These are phyloP conservation scores for Henckelia pumila DNA, from an alignment of 257 asterid species.

Conservation along the genomic window DNA sequence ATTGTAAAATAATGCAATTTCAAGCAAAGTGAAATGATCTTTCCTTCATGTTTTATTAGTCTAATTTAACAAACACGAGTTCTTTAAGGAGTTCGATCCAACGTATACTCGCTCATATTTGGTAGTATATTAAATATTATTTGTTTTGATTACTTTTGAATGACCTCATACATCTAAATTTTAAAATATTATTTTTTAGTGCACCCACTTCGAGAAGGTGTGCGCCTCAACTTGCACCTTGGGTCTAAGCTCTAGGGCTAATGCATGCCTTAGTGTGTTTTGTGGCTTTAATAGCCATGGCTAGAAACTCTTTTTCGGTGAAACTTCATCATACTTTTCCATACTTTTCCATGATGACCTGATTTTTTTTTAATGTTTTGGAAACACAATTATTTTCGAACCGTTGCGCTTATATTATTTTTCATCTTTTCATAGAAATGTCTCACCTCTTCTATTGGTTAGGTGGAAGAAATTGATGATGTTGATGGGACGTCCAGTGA, in stretches of 20 bases:
- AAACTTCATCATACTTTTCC: too few relatives aligned
- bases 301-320: not conserved
- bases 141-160: too few relatives aligned
- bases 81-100: too few relatives aligned
- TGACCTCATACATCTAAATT: too few relatives aligned
- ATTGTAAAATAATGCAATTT: too few relatives aligned
- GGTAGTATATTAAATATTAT: too few relatives aligned
- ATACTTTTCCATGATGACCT: not conserved
- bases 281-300: not conserved
- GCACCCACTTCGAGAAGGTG: too few relatives aligned
- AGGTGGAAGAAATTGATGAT: slow-evolving; percentile 99
- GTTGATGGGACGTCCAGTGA: slow-evolving; percentile 59
- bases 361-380: not conserved
- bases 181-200: too few relatives aligned
- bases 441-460: slow-evolving; percentile 17
- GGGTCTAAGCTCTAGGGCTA: not conserved
- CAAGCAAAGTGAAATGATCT: too few relatives aligned
- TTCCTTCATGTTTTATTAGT: too few relatives aligned
- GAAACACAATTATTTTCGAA: not conserved
- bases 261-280: not conserved
- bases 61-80: too few relatives aligned
- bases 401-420: not conserved
- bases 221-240: not conserved
- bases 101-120: too few relatives aligned
- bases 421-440: not conserved